phyloP scores from a whole-genome alignment of 2,329 filamentous ascomycete genomes.

The Alternaria alternata region DNA sequence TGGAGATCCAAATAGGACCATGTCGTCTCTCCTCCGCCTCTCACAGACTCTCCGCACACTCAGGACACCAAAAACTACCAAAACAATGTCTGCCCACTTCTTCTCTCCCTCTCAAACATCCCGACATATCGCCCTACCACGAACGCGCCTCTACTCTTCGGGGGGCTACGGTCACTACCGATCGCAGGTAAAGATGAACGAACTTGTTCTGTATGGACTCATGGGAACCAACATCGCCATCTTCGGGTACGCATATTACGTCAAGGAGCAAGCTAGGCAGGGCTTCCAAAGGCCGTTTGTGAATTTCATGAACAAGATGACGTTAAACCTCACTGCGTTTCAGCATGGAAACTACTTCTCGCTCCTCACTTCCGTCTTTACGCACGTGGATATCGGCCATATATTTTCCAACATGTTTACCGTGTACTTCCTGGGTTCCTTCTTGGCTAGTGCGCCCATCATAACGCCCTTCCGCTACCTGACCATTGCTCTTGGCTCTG shows the following conservation, averaged over 20 bases:
- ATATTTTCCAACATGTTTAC: conserved; percentile 54
- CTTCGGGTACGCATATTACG: conserved; percentile 50
- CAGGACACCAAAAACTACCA: conserved; percentile 8
- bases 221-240: conserved; percentile 53
- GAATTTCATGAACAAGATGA: conserved; percentile 43
- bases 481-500: conserved; percentile 44
- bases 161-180: conserved; percentile 1
- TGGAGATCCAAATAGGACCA: neutral
- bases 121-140: conserved; percentile 12
- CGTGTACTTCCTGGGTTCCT: conserved; percentile 48
- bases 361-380: conserved; percentile 51
- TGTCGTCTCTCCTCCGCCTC: conserved; percentile 18
- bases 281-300: conserved; percentile 21
- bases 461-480: conserved; percentile 38
- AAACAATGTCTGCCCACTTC: conserved; percentile 26
- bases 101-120: conserved; percentile 25
- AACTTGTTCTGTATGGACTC: conserved; percentile 44
- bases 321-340: conserved; percentile 40
- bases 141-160: conserved; percentile 19
- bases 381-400: conserved; percentile 49
- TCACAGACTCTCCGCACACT: conserved; percentile 19
- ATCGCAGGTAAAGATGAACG: conserved; percentile 21
- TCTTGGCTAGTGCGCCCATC: conserved; percentile 42
- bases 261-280: conserved; percentile 32
- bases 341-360: conserved; percentile 48